These are phyloP conservation scores for Zygosaccharomyces sapae DNA, from an alignment of 1,139 yeast species.

Conservation along the genomic window DNA sequence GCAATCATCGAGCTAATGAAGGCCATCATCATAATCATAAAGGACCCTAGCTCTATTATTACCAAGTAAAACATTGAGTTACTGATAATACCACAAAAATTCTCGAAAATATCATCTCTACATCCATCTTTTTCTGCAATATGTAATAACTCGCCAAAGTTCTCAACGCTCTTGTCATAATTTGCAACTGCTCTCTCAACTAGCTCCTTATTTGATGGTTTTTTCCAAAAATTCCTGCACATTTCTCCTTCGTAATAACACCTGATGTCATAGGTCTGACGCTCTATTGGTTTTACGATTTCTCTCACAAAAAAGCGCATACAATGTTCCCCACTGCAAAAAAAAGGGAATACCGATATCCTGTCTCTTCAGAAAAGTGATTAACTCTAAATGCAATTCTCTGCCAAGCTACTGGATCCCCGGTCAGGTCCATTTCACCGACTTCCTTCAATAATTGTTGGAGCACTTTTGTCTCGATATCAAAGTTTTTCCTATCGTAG, in stretches of 20 bases:
- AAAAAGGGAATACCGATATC: not conserved
- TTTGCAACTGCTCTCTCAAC: not conserved
- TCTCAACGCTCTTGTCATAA: not conserved
- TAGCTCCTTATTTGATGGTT: not conserved
- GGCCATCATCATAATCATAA: not conserved
- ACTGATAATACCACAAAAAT: not conserved
- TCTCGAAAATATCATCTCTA: not conserved
- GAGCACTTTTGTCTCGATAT: not conserved
- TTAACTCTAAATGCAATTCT: conserved; percentile 1
- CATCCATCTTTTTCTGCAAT: not conserved
- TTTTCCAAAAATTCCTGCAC: not conserved
- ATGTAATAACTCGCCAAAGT: not conserved
- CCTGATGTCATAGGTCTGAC: not conserved
- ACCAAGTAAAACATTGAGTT: not conserved
- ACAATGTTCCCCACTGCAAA: not conserved
- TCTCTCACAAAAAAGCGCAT: not conserved
- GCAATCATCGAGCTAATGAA: no score
- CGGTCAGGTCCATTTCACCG: not conserved
- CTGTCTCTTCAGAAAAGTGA: not conserved
- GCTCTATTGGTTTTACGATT: not conserved
- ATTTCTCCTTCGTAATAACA: not conserved
- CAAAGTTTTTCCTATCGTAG: not conserved
- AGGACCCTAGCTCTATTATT: not conserved
- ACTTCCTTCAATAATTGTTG: not conserved
- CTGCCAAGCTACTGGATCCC: conserved; percentile 1